phyloP scores from a whole-genome alignment of 768 basidiomycete genomes.

The Lactifluus volemus region DNA sequence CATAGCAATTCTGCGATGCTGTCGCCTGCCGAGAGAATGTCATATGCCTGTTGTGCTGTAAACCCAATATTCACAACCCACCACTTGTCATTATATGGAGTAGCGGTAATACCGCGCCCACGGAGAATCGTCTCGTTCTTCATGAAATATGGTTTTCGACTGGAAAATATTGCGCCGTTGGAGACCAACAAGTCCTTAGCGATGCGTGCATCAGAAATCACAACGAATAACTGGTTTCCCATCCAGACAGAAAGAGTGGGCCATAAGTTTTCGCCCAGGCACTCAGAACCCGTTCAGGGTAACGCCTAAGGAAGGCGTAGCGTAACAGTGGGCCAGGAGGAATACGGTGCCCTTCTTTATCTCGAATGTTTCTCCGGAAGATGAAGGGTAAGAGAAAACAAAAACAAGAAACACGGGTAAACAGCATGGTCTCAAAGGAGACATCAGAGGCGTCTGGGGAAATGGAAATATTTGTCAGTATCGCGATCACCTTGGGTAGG shows the following conservation, averaged over 20 bases:
- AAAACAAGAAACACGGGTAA: too few relatives aligned
- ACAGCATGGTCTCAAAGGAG: too few relatives aligned
- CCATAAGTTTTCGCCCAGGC: too few relatives aligned
- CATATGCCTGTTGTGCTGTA: not conserved
- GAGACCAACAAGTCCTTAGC: too few relatives aligned
- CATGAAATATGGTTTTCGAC: conserved; percentile 36
- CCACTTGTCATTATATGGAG: conserved; percentile 38
- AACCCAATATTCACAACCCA: conserved; percentile 16
- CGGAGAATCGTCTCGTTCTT: conserved; percentile 39
- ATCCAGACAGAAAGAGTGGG: too few relatives aligned
- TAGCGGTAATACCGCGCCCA: conserved; percentile 37
- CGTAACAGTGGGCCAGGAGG: too few relatives aligned
- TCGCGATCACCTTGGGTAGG: too few relatives aligned
- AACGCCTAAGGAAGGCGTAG: conserved; percentile 33
- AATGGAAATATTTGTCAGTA: too few relatives aligned
- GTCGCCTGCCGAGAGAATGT: conserved; percentile 26
- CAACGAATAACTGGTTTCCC: too few relatives aligned
- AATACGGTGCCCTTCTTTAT: conserved; percentile 24
- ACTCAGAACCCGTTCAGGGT: conserved; percentile 35
- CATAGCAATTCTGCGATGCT: conserved; percentile 36
- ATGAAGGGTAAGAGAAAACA: conserved; percentile 16
- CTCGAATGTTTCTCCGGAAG: conserved; percentile 18
- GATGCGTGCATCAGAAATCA: too few relatives aligned
- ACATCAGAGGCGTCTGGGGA: too few relatives aligned
- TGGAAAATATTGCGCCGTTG: too few relatives aligned